Base-by-base conservation (phyloP, 805 yeast species). In the Candida morakotiae region DNA sequence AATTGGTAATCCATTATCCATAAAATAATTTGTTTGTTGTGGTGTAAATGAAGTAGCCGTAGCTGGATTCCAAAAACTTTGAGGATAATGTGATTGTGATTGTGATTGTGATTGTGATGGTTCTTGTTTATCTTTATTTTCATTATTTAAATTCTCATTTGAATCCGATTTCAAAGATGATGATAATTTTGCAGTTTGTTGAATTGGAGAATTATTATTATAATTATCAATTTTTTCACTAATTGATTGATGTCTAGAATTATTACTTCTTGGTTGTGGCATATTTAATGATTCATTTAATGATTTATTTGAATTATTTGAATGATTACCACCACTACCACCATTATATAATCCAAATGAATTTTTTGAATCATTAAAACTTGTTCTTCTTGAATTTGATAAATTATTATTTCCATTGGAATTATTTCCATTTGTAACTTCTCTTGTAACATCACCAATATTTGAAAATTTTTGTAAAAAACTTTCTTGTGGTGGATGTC, bases 381-480 rank as follows among this genome's bases (percentile, higher is more conserved):
- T 74, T 1, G 81, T 67, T 59, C 82, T 69, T 57, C 83, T 69
- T 4, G 60, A 45, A 18, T 26, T 17, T 16, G 64, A 46, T n/a
- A 58, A 43, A 32, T 64, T 48, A n/a, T n/a, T n/a, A n/a, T n/a
- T n/a, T n/a, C n/a, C n/a, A n/a, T n/a, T n/a, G n/a, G n/a, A n/a
- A n/a, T n/a, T n/a, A 23, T 49, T 53, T 15, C 71, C 51, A 10
- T 71, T 47, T 47, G 80, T 86, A 31, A 79, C 17, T 46, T 81
- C 87, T 48, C 83, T 66, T 0, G 87, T 81, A 33, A 83, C 81
- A 39, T 81, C 86, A 5, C 83, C 81, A 13, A 81, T 81, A 2
- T 77, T 64, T 5, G 81, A 65, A 49, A 81, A 81, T 56, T 79
- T 79, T 44, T 77, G 81, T 43, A 81, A 60, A 49, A 81, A 81